These are phyloP conservation scores for Hypoxylon cercidicola DNA, from an alignment of 495 filamentous ascomycete species.

Conservation along the genomic window DNA sequence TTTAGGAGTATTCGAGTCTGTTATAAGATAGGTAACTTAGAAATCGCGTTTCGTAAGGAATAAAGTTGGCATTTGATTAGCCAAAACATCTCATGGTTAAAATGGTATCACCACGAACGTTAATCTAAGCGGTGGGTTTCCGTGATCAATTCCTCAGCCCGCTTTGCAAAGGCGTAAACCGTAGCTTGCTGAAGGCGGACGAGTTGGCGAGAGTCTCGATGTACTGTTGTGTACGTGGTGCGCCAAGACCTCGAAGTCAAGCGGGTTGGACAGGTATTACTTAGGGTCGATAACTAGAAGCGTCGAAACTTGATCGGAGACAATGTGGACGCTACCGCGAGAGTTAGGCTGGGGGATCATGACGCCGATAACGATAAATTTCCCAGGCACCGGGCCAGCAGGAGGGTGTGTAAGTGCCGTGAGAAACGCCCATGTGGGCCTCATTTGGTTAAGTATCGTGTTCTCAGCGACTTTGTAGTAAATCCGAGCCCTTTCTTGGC, in stretches of 20 bases:
- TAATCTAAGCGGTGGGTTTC: conserved; percentile 1
- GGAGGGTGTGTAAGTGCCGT: background rate
- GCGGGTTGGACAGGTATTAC: conserved; percentile 62
- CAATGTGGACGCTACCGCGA: conserved; percentile 67
- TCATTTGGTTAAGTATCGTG: conserved; percentile 15
- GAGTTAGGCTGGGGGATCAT: conserved; percentile 63
- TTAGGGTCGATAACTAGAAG: conserved; percentile 59
- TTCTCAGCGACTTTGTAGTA: conserved; percentile 22
- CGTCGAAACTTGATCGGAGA: conserved; percentile 45
- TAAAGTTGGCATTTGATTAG: too few species aligned
- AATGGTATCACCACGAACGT: too few species aligned
- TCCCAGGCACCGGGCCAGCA: conserved; percentile 37
- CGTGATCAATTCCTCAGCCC: conserved; percentile 64
- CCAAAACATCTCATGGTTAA: too few species aligned
- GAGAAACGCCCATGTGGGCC: conserved; percentile 19
- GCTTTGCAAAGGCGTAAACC: conserved; percentile 65
- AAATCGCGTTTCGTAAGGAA: too few species aligned
- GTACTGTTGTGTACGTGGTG: conserved; percentile 51
- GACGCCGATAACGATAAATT: conserved; percentile 53
- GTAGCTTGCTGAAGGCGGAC: conserved; percentile 31
- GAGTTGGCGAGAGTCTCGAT: background rate
- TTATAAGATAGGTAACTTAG: too few species aligned
- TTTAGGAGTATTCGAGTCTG: too few species aligned
- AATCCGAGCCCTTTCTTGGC: background rate
- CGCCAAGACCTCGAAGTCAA: conserved; percentile 57